phyloP scores from a whole-genome alignment of 352 stramenopile genomes.

The Phytophthora chlamydospora region DNA sequence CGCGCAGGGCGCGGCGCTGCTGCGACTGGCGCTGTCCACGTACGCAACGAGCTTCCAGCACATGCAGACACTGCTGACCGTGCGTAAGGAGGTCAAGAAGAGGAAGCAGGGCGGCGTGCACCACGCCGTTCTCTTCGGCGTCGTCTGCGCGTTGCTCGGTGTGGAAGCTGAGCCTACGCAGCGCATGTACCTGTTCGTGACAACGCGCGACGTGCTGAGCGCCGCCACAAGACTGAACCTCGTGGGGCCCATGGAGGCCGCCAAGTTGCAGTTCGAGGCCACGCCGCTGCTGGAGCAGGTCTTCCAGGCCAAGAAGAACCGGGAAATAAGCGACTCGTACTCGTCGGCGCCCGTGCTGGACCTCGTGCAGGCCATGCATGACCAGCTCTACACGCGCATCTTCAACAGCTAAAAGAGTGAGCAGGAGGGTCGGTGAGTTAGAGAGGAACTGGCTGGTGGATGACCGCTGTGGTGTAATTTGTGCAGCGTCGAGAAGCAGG shows the following conservation, averaged over 20 bases:
- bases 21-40: slow-evolving; percentile 69
- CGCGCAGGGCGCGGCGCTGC: slow-evolving; percentile 69
- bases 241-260: slow-evolving; percentile 74
- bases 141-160: slow-evolving; percentile 62
- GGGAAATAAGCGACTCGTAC: slow-evolving; percentile 67
- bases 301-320: slow-evolving; percentile 71
- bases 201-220: slow-evolving; percentile 74
- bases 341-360: slow-evolving; percentile 81
- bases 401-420: slow-evolving; percentile 68
- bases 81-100: slow-evolving; percentile 60
- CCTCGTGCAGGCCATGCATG: slow-evolving; percentile 83
- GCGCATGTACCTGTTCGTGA: slow-evolving; percentile 84
- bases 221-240: slow-evolving; percentile 83
- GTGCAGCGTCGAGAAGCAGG: neutral
- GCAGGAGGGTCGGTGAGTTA: neutral
- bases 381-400: slow-evolving; percentile 89
- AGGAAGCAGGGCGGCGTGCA: slow-evolving; percentile 61
- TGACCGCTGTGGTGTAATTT: slow-evolving; percentile 2
- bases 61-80: slow-evolving; percentile 46
- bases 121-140: slow-evolving; percentile 72
- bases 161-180: slow-evolving; percentile 55
- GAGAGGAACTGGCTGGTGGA: neutral
- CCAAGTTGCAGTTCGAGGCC: slow-evolving; percentile 69
- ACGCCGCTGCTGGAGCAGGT: slow-evolving; percentile 57
- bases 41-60: slow-evolving; percentile 39